phyloP scores from a whole-genome alignment of 2,329 filamentous ascomycete genomes.

The Xylaria sp. region DNA sequence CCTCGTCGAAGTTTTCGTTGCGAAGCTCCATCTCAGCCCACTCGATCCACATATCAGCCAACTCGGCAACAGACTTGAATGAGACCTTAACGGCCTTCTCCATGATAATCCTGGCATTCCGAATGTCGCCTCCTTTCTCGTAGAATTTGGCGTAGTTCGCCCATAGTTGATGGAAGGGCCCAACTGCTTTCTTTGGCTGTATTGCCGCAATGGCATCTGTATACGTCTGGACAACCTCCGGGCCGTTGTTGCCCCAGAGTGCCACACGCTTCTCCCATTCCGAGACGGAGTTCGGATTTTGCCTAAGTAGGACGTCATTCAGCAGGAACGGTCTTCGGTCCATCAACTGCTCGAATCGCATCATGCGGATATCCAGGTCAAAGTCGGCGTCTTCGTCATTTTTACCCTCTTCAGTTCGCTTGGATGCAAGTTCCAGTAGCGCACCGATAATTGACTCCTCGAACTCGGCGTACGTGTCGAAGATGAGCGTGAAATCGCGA shows the following conservation, averaged over 20 bases:
- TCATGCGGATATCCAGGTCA: slow-evolving; percentile 94
- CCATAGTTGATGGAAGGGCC: slow-evolving; percentile 94
- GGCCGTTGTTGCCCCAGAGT: slow-evolving; percentile 91
- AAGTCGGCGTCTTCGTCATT: slow-evolving; percentile 85
- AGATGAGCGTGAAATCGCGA: slow-evolving; percentile 93
- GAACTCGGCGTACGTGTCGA: slow-evolving; percentile 95
- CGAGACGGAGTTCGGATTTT: slow-evolving; percentile 93
- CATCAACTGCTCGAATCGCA: slow-evolving; percentile 98
- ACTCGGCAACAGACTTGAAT: slow-evolving; percentile 94
- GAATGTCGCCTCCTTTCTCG: slow-evolving; percentile 81
- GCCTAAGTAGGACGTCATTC: slow-evolving; percentile 91
- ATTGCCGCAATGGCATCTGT: slow-evolving; percentile 92
- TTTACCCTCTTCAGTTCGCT: slow-evolving; percentile 75
- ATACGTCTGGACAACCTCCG: slow-evolving; percentile 91
- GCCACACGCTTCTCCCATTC: slow-evolving; percentile 98
- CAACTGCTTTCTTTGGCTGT: slow-evolving; percentile 90
- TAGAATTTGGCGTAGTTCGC: slow-evolving; percentile 97
- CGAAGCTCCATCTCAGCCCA: slow-evolving; percentile 99
- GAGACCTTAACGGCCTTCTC: slow-evolving; percentile 98
- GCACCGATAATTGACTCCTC: slow-evolving; percentile 93
- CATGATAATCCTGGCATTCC: slow-evolving; percentile 88
- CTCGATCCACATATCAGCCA: slow-evolving; percentile 98
- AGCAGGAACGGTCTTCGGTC: slow-evolving; percentile 92
- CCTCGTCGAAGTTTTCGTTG: slow-evolving; percentile 93
- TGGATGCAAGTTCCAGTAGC: slow-evolving; percentile 85